Evolutionary conservation across 371 early-diverging fungal species (phyloP).

Genomic region (Mucor lusitanicus): DNA sequence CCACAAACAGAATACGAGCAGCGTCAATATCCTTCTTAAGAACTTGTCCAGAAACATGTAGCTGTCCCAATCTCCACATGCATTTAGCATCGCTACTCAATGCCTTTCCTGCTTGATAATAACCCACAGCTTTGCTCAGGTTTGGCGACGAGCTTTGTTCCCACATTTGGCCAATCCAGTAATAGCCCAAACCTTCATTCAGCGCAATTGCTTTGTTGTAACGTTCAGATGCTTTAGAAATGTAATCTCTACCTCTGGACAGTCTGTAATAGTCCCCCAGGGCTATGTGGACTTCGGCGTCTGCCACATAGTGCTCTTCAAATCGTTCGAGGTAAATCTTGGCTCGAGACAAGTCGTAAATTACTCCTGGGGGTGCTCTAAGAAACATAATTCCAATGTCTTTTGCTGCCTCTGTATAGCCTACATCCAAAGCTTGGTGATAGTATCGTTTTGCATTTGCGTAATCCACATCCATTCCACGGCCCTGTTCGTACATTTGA

Average conservation of each 20-base stretch:
- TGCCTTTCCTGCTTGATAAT: not conserved
- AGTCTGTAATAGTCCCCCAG: not conserved
- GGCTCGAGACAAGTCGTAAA: not conserved
- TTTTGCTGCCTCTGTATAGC: not conserved
- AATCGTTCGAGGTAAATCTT: not conserved
- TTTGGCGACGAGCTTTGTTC: not conserved
- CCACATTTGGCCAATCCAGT: not conserved
- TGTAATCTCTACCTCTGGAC: not conserved
- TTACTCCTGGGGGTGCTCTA: not conserved
- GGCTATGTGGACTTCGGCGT: not conserved
- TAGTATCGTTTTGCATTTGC: not conserved
- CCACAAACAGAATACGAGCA: not conserved
- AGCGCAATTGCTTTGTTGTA: not conserved
- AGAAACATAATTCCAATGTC: not conserved
- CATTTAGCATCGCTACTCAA: not conserved
- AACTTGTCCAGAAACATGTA: not conserved
- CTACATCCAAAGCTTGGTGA: not conserved
- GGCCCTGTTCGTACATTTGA: not conserved
- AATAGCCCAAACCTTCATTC: not conserved
- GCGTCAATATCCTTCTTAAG: not conserved
- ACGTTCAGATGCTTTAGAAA: not conserved
- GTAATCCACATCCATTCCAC: not conserved
- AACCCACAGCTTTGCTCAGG: not conserved
- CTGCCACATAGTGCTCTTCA: not conserved
- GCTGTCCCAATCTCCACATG: not conserved